Base-by-base conservation (phyloP, 306 rosid genomes). In the Ziziphus jujuba region DNA sequence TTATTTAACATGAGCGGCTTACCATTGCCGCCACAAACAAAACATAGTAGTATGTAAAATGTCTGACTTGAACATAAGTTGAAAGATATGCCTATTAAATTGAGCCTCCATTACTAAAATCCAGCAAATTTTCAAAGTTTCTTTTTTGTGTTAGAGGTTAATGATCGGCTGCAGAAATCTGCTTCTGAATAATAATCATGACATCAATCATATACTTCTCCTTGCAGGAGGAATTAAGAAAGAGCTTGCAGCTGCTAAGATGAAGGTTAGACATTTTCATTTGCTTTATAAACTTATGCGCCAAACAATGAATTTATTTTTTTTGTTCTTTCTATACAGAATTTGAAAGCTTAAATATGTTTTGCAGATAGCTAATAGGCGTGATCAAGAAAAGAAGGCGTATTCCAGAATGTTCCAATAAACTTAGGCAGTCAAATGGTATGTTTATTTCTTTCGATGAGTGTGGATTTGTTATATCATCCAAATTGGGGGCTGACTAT, bases 201-300 rank as follows among this genome's bases (percentile, higher is more conserved):
- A 60, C 31, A 25, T 34, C 25, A 31, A 51, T 71, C 16, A 5
- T 59, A 36, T 6, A 35, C 23, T 14, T 31, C 61, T 15, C 50
- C 66, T 68, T 73, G 58, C 82, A 90, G 97, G 77, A 67, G 97
- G 97, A 68, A 90, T 87, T 7, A 90, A 84, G 82, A 90, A 77
- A 76, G 97, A 85, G 78, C 80, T 85, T 36, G 83, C 84, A 47
- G 88, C 84, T 67, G 85, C 80, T 6, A 87, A 72, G 82, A 85
- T 66, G 79, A 87, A 76, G 90, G 97, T 85, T 7, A 28, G 64
- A 20, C 53, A 23, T 20, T 36, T 50, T 51, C 17, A 50, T 40
- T 3, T 2, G 28, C 50, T 34, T 45, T 52, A 16, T 23, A 4
- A 15, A 70, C 34, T 25, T 47, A 19, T 24, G 36, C 2, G 2